phyloP scores from a whole-genome alignment of 129 eudicot genomes.

The Logfia minima region DNA sequence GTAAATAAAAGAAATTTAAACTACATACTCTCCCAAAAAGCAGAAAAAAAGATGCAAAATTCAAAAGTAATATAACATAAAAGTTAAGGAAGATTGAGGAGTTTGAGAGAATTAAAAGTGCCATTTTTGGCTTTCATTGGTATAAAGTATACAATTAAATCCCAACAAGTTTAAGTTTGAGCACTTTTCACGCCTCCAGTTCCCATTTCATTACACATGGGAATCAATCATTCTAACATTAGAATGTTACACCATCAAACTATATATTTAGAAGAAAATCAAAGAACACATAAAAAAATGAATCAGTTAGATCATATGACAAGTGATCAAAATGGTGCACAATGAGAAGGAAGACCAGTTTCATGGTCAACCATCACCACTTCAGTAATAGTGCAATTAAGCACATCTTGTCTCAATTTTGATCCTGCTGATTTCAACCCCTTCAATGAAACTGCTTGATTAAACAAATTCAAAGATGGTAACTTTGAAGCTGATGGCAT shows the following conservation, averaged over 20 bases:
- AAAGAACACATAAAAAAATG: conserved; percentile 22
- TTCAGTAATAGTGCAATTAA: conserved; percentile 59
- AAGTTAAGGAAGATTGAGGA: background rate
- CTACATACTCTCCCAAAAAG: too few relatives aligned
- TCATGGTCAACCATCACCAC: conserved; percentile 67
- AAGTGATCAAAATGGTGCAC: conserved; percentile 47
- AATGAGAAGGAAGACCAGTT: conserved; percentile 77
- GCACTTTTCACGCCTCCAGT: conserved; percentile 23
- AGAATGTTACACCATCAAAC: conserved; percentile 24
- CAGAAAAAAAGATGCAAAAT: too few relatives aligned
- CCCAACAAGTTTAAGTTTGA: conserved; percentile 9
- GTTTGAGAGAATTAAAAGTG: conserved; percentile 9
- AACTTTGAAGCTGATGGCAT: conserved; percentile 86
- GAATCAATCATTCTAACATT: conserved; percentile 25
- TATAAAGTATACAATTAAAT: conserved; percentile 34
- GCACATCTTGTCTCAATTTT: conserved; percentile 82
- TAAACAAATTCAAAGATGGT: conserved; percentile 82
- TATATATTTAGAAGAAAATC: background rate
- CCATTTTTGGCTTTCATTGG: conserved; percentile 36
- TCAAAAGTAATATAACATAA: too few relatives aligned
- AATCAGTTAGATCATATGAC: conserved; percentile 15
- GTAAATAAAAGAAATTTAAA: too few relatives aligned
- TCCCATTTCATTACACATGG: conserved; percentile 30
- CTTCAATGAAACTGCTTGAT: conserved; percentile 75
- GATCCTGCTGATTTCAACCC: conserved; percentile 97